Conservation (phyloP, 805 yeast genomes). For the Nakazawaea holstii region DNA sequence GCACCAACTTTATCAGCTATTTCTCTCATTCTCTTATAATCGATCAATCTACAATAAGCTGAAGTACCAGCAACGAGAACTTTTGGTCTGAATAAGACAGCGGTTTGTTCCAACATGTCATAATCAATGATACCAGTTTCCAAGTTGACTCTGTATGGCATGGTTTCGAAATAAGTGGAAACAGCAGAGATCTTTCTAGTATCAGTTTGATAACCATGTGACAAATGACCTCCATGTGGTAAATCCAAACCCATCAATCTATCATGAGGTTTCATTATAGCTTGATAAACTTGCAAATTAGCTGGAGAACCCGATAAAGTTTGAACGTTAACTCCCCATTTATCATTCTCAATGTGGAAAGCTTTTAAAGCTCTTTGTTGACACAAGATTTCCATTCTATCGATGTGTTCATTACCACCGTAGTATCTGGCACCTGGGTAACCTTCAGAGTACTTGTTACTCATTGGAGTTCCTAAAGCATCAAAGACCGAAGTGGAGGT, state of each 20-base stretch:
- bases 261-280: conserved; percentile 91
- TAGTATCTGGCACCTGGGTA: conserved; percentile 99
- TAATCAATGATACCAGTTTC: conserved; percentile 94
- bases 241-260: conserved; percentile 97
- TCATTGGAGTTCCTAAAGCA: conserved; percentile 95
- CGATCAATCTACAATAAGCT: conserved; percentile 95
- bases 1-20: conserved; percentile 98
- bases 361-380: conserved; percentile 93
- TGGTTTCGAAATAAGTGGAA: conserved; percentile 94
- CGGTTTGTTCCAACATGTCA: conserved; percentile 89
- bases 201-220: conserved; percentile 97
- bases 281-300: conserved; percentile 93
- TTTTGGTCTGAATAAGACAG: conserved; percentile 91
- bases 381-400: conserved; percentile 87
- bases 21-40: conserved; percentile 92
- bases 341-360: conserved; percentile 68
- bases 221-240: conserved; percentile 98
- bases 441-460: conserved; percentile 98
- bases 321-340: conserved; percentile 99
- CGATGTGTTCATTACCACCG: conserved; percentile 97
- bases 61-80: conserved; percentile 96
- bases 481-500: conserved; percentile 95
- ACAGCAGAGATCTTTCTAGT: conserved; percentile 91
- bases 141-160: conserved; percentile 95
- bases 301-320: conserved; percentile 97